Percentiles rank a stretch among this genome's conserved stretches.
These are phyloP conservation scores for Gossypium arboreum DNA, from an alignment of 345 rosid genomes.

Conservation along the genomic window DNA sequence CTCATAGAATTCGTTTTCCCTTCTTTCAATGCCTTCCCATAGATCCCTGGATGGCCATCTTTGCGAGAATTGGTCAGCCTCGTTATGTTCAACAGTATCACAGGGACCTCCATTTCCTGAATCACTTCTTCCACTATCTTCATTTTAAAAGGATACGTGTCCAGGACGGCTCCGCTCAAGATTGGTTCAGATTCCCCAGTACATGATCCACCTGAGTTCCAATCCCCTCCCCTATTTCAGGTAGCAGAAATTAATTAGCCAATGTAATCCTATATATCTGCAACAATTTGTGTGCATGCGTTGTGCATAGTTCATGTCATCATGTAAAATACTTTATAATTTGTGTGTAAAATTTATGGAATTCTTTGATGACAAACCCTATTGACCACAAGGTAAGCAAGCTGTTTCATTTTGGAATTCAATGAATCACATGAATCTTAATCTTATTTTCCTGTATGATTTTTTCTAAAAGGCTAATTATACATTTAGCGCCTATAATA, in stretches of 20 bases:
- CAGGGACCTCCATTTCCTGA: constrained; percentile 49
- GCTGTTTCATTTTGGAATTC: neutral
- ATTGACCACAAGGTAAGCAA: neutral
- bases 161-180: constrained; percentile 50
- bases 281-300: neutral
- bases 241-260: neutral
- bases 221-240: constrained; percentile 77
- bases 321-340: neutral
- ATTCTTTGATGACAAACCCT: neutral
- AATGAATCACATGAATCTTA: neutral
- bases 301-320: neutral
- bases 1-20: constrained; percentile 40
- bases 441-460: neutral
- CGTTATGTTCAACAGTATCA: constrained; percentile 66
- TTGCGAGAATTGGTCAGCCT: constrained; percentile 85
- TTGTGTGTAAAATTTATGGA: neutral
- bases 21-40: constrained; percentile 44
- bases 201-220: constrained; percentile 96
- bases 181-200: constrained; percentile 71
- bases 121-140: constrained; percentile 82
- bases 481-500: neutral
- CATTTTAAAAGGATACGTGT: constrained; percentile 77
- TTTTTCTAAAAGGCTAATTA: neutral
- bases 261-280: neutral
- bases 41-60: constrained; percentile 87